Evolutionary conservation across 139 green algal genomes (phyloP), one percentile per base, ranked within the genome.

Genomic region (Closterium sp.): DNA sequence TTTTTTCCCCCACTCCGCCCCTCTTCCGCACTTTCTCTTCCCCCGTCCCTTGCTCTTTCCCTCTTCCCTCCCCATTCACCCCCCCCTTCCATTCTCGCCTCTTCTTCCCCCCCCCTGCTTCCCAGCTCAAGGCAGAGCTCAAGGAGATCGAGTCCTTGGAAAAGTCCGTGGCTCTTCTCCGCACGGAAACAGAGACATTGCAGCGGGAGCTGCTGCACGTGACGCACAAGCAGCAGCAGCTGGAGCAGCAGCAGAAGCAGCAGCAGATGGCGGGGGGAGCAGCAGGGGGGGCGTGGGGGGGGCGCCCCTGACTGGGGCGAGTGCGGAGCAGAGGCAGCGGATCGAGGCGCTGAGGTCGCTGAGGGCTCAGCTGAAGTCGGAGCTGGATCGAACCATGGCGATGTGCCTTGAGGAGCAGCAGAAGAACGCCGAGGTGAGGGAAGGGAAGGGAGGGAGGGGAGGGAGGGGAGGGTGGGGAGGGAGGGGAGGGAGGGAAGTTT

Each of bases 371-470:
- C 84, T 88, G 12, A 32, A 88, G 31, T 10, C 30, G 16, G 84
- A 88, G 84, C 33, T 88, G 0, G 84, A 88, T 30, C 21, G 84
- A 9, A 88, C 84, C 9, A 88, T 88, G 83, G n/a, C 83, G 21
- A 32, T 86, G 83, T 86, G 83, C n/a, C 83, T 32, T 0, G 83
- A 86, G n/a, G 83, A 86, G n/a, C 83, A 86, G 83, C 83, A 34
- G n/a, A 86, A 86, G 83, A 86, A 86, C 28, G 83, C 83, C 0
- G 83, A 86, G 83, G 83, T 86, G 83, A 76, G 55, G 23, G 7
- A 76, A 28, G 55, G 55, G 55, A 3, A 76, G 55, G 3, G 38
- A 1, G 38, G 55, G 36, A n/a, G n/a, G n/a, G n/a, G n/a, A n/a
- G n/a, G n/a, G n/a, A n/a, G n/a, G n/a, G n/a, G n/a, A n/a, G n/a